phyloP scores from a whole-genome alignment of 1,284 basidiomycete species.

The Coniferiporia sulphurascens region DNA sequence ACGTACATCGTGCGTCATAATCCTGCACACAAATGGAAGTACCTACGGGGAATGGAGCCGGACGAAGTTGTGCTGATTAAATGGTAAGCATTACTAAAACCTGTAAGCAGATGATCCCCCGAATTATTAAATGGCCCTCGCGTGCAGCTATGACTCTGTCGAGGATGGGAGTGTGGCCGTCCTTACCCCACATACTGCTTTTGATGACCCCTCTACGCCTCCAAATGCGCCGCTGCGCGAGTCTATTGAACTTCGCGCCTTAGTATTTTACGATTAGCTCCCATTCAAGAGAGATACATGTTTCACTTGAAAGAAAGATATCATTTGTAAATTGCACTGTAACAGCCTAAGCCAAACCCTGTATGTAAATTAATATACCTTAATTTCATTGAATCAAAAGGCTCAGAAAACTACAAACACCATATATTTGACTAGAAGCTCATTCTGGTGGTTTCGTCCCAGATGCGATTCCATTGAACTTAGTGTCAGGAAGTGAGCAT shows the following conservation, averaged over 20 bases:
- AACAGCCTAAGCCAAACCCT: not conserved
- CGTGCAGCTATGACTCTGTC: constrained; percentile 30
- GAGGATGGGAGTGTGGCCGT: constrained; percentile 35
- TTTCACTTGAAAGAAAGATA: not conserved
- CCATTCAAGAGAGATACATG: not conserved
- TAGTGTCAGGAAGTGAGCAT: not conserved
- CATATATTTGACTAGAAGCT: too few species aligned
- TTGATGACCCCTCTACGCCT: constrained; percentile 34
- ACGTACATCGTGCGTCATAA: constrained; percentile 50
- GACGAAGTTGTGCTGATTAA: constrained; percentile 64
- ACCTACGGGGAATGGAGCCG: constrained; percentile 53
- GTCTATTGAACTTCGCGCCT: constrained; percentile 35
- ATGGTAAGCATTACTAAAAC: constrained; percentile 43
- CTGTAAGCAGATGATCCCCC: not conserved
- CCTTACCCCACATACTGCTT: constrained; percentile 41
- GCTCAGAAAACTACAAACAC: too few species aligned
- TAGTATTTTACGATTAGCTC: constrained; percentile 33
- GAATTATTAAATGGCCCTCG: not conserved
- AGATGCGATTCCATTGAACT: not conserved
- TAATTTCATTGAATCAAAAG: too few species aligned
- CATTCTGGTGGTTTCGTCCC: too few species aligned
- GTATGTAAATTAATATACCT: too few species aligned
- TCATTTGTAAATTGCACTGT: not conserved
- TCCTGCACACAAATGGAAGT: constrained; percentile 58
- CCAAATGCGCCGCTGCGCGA: constrained; percentile 30